Percentiles rank a stretch among this genome's conserved stretches.
These are phyloP conservation scores for Pleurotus salmoneostramineus DNA, from an alignment of 768 basidiomycete genomes.

Conservation along the genomic window DNA sequence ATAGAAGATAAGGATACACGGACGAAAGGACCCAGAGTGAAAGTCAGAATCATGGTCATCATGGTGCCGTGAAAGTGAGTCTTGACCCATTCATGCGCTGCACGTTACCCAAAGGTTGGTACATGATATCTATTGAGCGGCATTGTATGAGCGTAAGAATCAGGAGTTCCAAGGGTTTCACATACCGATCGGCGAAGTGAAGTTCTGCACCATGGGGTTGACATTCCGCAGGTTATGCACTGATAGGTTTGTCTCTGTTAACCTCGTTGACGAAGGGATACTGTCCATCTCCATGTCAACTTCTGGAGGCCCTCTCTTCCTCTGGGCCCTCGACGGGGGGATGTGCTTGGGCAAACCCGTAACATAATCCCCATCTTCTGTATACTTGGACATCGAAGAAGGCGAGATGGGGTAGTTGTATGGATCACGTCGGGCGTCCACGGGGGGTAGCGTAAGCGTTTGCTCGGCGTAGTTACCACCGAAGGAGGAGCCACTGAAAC, in stretches of 20 bases:
- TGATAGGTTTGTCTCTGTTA: slow-evolving; percentile 42
- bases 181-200: slow-evolving; percentile 68
- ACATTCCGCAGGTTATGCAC: slow-evolving; percentile 36
- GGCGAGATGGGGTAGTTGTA: slow-evolving; percentile 1
- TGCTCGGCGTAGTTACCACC: slow-evolving; percentile 6
- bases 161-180: slow-evolving; percentile 1
- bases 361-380: slow-evolving; percentile 26
- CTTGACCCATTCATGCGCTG: slow-evolving; percentile 17
- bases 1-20: slow-evolving; percentile 4
- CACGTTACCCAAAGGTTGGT: slow-evolving; percentile 12
- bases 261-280: slow-evolving; percentile 11
- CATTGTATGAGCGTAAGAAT: background rate
- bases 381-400: slow-evolving; percentile 20
- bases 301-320: slow-evolving; percentile 25
- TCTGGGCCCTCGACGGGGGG: slow-evolving; percentile 35
- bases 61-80: slow-evolving; percentile 28
- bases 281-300: slow-evolving; percentile 32
- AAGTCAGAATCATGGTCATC: background rate
- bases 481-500: slow-evolving; percentile 3
- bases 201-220: slow-evolving; percentile 57
- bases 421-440: background rate
- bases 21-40: background rate
- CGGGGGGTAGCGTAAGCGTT: background rate
- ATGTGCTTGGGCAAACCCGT: slow-evolving; percentile 9
- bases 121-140: slow-evolving; percentile 21